phyloP scores from a whole-genome alignment of 2,329 filamentous ascomycete species.

The Alternaria tenuissima region DNA sequence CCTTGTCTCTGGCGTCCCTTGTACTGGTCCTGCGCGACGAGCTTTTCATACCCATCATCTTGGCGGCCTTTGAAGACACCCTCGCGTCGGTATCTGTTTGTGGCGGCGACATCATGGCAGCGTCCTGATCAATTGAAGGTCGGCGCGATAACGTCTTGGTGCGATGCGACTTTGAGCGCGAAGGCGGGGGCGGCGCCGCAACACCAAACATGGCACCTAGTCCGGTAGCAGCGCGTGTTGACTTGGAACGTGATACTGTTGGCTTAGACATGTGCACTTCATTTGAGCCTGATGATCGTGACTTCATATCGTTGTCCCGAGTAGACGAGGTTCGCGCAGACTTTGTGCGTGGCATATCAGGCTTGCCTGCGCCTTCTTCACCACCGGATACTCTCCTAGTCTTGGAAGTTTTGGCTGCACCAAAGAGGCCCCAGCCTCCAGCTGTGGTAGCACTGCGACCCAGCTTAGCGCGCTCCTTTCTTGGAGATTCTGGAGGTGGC shows the following conservation, averaged over 20 bases:
- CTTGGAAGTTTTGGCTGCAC: constrained; percentile 54
- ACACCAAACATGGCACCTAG: constrained; percentile 69
- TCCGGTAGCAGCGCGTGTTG: constrained; percentile 66
- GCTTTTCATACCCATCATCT: constrained; percentile 69
- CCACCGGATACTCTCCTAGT: constrained; percentile 43
- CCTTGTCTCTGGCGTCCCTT: constrained; percentile 50
- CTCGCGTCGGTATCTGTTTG: constrained; percentile 68
- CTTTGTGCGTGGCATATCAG: constrained; percentile 63
- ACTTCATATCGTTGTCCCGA: constrained; percentile 69
- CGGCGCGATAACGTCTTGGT: constrained; percentile 72
- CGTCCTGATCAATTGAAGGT: constrained; percentile 71
- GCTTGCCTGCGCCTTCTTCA: constrained; percentile 45
- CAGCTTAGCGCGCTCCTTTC: constrained; percentile 80
- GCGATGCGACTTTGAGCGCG: constrained; percentile 73
- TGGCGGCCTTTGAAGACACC: constrained; percentile 79
- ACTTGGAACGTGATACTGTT: constrained; percentile 59
- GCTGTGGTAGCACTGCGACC: constrained; percentile 70
- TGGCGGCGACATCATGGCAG: constrained; percentile 74
- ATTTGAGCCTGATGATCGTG: constrained; percentile 78
- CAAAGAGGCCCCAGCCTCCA: constrained; percentile 76
- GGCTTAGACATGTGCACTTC: constrained; percentile 62
- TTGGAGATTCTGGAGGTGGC: constrained; percentile 57
- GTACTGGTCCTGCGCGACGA: constrained; percentile 55
- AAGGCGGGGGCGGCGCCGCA: constrained; percentile 59
- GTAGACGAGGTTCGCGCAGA: constrained; percentile 58